Conservation (phyloP, 1,284 basidiomycete species). For the Caloboletus inedulis region DNA sequence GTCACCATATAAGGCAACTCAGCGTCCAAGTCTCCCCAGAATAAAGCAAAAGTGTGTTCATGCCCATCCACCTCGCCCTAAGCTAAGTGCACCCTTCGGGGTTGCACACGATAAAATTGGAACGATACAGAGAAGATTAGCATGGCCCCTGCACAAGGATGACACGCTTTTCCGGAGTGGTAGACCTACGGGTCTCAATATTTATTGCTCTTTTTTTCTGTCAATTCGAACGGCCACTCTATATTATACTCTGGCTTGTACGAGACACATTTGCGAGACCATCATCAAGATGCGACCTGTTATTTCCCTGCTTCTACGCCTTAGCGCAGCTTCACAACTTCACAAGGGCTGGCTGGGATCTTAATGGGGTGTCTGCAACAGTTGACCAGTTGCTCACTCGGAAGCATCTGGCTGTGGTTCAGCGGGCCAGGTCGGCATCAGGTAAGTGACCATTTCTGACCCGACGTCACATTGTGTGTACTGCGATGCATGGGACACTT, state of each 20-base stretch:
- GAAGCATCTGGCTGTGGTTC: not conserved
- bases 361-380: too few relatives aligned
- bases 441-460: not conserved
- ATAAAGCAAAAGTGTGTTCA: slow-evolving; percentile 20
- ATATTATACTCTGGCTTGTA: too few relatives aligned
- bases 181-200: slow-evolving; percentile 36
- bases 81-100: slow-evolving; percentile 32
- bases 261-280: not conserved
- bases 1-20: slow-evolving; percentile 6
- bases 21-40: slow-evolving; percentile 9
- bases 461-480: not conserved
- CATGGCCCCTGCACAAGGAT: slow-evolving; percentile 34
- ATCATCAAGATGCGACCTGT: not conserved
- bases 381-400: not conserved
- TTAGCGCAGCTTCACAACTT: too few relatives aligned
- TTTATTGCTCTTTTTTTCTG: slow-evolving; percentile 24
- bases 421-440: too few relatives aligned
- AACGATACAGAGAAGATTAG: slow-evolving; percentile 36
- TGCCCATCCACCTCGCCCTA: accelerated
- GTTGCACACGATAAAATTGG: slow-evolving; percentile 38
- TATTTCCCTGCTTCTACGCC: not conserved
- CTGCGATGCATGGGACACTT: not conserved
- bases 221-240: not conserved
- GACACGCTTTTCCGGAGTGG: slow-evolving; percentile 35
- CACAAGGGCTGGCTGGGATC: too few relatives aligned